Base-by-base conservation (phyloP, 2,329 filamentous ascomycete species). In the Fusarium torreyae region DNA sequence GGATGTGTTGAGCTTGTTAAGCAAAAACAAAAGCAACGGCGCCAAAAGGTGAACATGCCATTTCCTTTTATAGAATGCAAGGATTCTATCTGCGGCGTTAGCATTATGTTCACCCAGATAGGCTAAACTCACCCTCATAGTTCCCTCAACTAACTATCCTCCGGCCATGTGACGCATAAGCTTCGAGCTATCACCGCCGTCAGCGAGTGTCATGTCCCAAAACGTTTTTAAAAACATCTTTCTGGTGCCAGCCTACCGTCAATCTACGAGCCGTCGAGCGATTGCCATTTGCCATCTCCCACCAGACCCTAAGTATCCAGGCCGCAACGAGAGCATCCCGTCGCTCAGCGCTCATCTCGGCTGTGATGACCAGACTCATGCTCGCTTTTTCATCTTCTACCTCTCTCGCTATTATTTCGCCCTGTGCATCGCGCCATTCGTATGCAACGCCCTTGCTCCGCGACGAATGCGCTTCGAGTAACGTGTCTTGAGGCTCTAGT, bases 251-350 rank as follows among this genome's bases (percentile, higher is more conserved):
- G 42, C 68, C 59, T 46, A 74, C 68, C 60, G 15, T 70, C 56
- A 53, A 70, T 43, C 68, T 56, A 57, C 50, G 61, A 14, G 62
- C 67, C 6, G 53, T 51, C 36, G 61, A 42, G 20, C 52, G 60
- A 28, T 91, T 68, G 9, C 61, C 70, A 20, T 67, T 69, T 5
- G 77, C 73, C 33, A 77, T 38, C n/a, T 76, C 74, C 48, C 73
- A 74, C 79, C 79, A 81, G 24, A 78, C 53, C 48, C 77, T 74
- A 48, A 78, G 45, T 51, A 80, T 72, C 80, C 79, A 81, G 10
- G 78, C 76, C 6, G 74, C 70, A 10, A 78, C 78, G 20, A 81
- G 74, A 6, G 77, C 79, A 52, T 81, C 79, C 6, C 79, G 69
- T 60, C 67, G 51, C 10, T 66, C 67, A 7, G 55, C 54, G 18